Evolutionary conservation across 2,329 filamentous ascomycete genomes (phyloP), one percentile per base, ranked within the genome.

Genomic region (Capronia epimyces): DNA sequence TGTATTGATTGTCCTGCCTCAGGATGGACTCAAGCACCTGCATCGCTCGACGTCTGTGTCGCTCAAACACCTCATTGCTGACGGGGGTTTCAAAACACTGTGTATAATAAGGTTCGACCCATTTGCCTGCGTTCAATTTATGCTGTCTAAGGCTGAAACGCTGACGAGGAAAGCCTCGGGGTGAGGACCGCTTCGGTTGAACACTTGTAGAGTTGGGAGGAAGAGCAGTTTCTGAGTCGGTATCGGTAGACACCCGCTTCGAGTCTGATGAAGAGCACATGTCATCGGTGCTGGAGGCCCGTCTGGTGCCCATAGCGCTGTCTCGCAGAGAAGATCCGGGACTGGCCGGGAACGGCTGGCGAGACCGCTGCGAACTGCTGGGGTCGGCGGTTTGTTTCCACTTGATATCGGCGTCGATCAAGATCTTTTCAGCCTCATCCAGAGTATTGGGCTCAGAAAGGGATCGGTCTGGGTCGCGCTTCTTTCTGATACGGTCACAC

Each of bases 401-500:
- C 13, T 27, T 36, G 24, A 53, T 53, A 31, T 43, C 27, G n/a
- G 36, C 46, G 20, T 46, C 15, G 10, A 13, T 8, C 39, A 55
- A 32, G 5, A 45, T 45, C 16, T 22, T 20, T 21, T 46, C 18
- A 20, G 55, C 55, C 13, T 46, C 34, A 13, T 42, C 32, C n/a
- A 50, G 20, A 15, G 44, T 22, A 5, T 46, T 49, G 3, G 37
- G 31, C 15, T 31, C n/a, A 22, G 49, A 43, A 10, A 32, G 34
- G 13, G 24, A n/a, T 22, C 41, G 46, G 22, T 43, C 34, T 20
- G 22, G 15, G 6, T 39, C 25, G 10, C 43, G 34, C 42, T 41
- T 52, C 42, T 55, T 52, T 29, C 36, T 50, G 39, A 55, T 43
- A 22, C 56, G 43, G 25, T 58, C 49, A 22, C 54, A 53, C 43